phyloP scores from a whole-genome alignment of 305 asterid species.

The Solanum hybrid region DNA sequence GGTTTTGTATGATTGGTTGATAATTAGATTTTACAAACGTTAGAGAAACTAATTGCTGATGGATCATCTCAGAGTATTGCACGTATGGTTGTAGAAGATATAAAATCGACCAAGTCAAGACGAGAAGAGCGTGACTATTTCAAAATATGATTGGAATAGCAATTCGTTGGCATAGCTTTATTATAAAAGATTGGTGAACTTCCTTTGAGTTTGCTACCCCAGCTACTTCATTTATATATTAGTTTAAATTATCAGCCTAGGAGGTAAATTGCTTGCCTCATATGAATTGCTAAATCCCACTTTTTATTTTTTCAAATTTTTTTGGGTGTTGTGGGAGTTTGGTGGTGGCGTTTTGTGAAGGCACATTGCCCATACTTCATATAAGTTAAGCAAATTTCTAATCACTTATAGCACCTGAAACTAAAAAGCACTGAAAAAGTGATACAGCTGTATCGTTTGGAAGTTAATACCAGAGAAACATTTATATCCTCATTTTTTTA shows the following conservation, averaged over 20 bases:
- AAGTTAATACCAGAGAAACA: not conserved
- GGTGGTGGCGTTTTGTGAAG: not conserved
- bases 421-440: not conserved
- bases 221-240: not conserved
- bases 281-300: not conserved
- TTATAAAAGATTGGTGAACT: not conserved
- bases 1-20: not conserved
- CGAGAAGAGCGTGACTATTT: not conserved
- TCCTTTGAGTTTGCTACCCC: not conserved
- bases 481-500: not conserved
- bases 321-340: not conserved
- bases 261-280: not conserved
- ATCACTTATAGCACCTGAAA: not conserved
- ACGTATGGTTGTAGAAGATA: not conserved
- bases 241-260: not conserved
- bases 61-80: not conserved
- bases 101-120: not conserved
- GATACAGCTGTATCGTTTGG: not conserved
- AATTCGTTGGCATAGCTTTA: not conserved
- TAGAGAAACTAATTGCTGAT: not conserved
- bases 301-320: not conserved
- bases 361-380: not conserved
- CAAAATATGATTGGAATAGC: not conserved
- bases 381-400: not conserved
- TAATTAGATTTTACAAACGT: not conserved